These are phyloP conservation scores for Nematocida homosporus DNA, from an alignment of 371 early-diverging fungal species.

Conservation along the genomic window DNA sequence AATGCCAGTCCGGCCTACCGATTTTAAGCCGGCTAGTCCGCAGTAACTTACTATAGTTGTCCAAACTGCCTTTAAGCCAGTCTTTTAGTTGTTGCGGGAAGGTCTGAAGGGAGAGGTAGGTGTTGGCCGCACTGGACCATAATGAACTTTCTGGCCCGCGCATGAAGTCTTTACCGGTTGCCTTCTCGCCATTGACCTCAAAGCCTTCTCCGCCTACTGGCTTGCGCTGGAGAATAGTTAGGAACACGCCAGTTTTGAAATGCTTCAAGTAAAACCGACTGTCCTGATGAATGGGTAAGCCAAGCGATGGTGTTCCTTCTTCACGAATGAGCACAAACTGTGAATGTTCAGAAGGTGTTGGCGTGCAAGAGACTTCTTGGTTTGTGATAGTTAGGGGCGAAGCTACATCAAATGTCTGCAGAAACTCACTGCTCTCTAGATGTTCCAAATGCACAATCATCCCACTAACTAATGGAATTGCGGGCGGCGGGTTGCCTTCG, in stretches of 20 bases:
- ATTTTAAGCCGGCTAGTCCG: no score
- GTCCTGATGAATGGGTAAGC: neutral
- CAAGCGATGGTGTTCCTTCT: conserved; percentile 4
- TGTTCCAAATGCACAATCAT: conserved; percentile 27
- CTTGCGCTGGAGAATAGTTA: conserved; percentile 12
- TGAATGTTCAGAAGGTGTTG: neutral
- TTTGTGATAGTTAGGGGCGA: conserved; percentile 27
- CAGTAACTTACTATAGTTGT: no score
- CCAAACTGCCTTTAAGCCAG: no score
- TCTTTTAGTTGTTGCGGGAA: no score
- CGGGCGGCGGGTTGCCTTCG: conserved; percentile 24
- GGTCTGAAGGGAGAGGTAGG: neutral
- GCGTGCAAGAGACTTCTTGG: conserved; percentile 36
- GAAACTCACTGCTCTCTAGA: conserved; percentile 12
- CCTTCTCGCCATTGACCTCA: conserved; percentile 46
- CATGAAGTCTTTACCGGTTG: neutral
- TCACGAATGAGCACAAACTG: conserved; percentile 13
- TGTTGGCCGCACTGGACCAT: neutral
- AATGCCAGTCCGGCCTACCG: no score
- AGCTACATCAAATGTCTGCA: conserved; percentile 28
- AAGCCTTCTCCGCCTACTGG: neutral
- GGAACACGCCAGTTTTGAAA: conserved; percentile 38
- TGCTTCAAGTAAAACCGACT: conserved; percentile 34
- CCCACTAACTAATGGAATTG: conserved; percentile 14
- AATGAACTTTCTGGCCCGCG: neutral